Base-by-base conservation (phyloP, 495 filamentous ascomycete species). In the Xylaria longipes region DNA sequence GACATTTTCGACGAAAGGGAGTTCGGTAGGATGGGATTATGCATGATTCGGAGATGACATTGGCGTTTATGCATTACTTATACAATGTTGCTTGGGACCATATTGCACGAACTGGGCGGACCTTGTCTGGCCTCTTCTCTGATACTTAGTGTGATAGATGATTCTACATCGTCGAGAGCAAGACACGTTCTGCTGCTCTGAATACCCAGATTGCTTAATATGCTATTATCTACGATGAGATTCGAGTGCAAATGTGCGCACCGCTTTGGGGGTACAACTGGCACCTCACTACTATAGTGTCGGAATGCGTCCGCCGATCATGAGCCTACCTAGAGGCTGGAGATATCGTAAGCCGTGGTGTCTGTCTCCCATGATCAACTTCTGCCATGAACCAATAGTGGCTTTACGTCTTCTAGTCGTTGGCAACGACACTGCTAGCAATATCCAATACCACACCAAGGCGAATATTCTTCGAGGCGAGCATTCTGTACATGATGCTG, bases 21-120 rank as follows among this genome's bases (percentile, higher is more conserved):
- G 56, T 73, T 74, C 52, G 69, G 69, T 71, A 77, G 62, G 69
- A 62, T 66, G 77, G 70, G 65, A 72, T 66, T 68, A 72, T 63
- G 71, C 64, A 77, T 66, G 71, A 64, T 54, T 71, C 65, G 73
- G 76, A 73, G 43, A 75, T 74, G 67, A 79, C 69, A 73, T 64
- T 68, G 77, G 77, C 75, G 77, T 79, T 79, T 75, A 68, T 72
- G 73, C 72, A 75, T 75, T 72, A 58, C 69, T 73, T 71, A 69
- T 58, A 65, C 25, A 29, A 65, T 65, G 69, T 66, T 71, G 54
- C 41, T 71, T 71, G 61, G 69, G 69, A 50, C 37, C 69, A 72
- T 71, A 72, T 65, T 73, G 72, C 70, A 61, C 52, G 73, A 75
- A 74, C 63, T 71, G 65, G 58, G 68, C 31, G 43, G 73, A 20